phyloP scores from a whole-genome alignment of 192 early-diverging fungal species.

The Jimgerdemannia lactiflua region DNA sequence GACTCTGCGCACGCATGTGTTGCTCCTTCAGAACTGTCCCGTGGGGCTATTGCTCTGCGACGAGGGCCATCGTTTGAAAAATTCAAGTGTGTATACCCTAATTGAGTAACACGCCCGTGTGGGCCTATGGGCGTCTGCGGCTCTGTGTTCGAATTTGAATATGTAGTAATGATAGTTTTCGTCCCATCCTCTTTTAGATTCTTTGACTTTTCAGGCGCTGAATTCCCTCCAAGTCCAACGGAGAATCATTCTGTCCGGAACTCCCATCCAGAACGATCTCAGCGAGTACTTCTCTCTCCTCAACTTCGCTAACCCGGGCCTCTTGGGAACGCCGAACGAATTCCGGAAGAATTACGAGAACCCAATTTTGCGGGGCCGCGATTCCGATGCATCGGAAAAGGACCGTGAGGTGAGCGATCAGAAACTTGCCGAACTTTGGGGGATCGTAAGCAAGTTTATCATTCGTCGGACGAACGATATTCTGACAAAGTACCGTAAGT shows the following conservation, averaged over 20 bases:
- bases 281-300: constrained; percentile 93
- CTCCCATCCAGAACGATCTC: constrained; percentile 91
- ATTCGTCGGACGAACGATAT: constrained; percentile 97
- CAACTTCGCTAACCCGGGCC: constrained; percentile 92
- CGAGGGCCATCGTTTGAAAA: constrained; percentile 96
- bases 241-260: constrained; percentile 94
- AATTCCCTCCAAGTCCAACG: constrained; percentile 73
- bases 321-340: constrained; percentile 83
- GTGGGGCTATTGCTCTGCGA: constrained; percentile 96
- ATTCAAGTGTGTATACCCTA: constrained; percentile 49
- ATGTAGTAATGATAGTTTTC: background rate
- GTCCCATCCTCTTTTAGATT: constrained; percentile 34
- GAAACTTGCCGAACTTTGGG: constrained; percentile 81
- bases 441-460: constrained; percentile 91
- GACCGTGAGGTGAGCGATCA: constrained; percentile 79
- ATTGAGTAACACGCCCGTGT: too few species aligned
- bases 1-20: constrained; percentile 80
- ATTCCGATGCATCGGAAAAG: constrained; percentile 80
- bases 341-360: constrained; percentile 92
- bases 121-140: too few species aligned
- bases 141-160: background rate
- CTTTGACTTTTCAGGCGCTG: constrained; percentile 78
- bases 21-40: constrained; percentile 70
- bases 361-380: constrained; percentile 93
- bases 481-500: constrained; percentile 92